Base-by-base conservation (phyloP, 768 basidiomycete genomes). In the Pisolithus tinctorius region DNA sequence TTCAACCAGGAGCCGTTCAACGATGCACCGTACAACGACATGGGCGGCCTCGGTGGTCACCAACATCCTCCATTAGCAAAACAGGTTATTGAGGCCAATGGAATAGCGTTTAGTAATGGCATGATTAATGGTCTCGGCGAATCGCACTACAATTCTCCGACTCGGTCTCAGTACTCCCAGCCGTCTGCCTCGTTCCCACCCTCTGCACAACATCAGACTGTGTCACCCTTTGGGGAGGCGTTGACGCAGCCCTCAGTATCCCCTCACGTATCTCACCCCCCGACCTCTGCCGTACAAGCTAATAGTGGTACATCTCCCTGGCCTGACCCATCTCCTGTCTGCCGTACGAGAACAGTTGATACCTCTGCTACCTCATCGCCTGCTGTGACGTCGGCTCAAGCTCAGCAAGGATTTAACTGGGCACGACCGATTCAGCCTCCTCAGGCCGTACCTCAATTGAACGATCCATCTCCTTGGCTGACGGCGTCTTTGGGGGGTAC, bases 401-500 rank as follows among this genome's bases (percentile, higher is more conserved):
- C 60, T 16, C 60, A 63, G 7, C 69, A 69, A 44, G 51, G 58
- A 25, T 64, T 70, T 3, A 72, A 72, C 36, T 74, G 78, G 79
- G 66, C 59, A 41, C 64, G 62, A 42, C 37, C 66, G 7, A 36
- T 25, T 34, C 38, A 60, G 46, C 47, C 63, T 34, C 14, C 16
- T 16, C 63, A 65, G 52, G 46, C 54, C 1, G n/a, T 47, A 13
- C 54, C 55, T 11, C 49, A 59, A 49, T 48, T 55, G 16, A 61
- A 64, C 30, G 76, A 82, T 14, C 70, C 76, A 45, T 79, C 83
- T 1, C 75, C 81, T 4, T 85, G 84, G 84, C 62, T 73, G 44
- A 64, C 69, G 46, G 70, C 79, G 10, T 76, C 78, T 4, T 71
- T 81, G 49, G 71, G 71, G 23, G 59, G 62, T 34, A 63, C 71